Conservation (phyloP, 345 rosid species). For the Eucalyptus erythrocorys region DNA sequence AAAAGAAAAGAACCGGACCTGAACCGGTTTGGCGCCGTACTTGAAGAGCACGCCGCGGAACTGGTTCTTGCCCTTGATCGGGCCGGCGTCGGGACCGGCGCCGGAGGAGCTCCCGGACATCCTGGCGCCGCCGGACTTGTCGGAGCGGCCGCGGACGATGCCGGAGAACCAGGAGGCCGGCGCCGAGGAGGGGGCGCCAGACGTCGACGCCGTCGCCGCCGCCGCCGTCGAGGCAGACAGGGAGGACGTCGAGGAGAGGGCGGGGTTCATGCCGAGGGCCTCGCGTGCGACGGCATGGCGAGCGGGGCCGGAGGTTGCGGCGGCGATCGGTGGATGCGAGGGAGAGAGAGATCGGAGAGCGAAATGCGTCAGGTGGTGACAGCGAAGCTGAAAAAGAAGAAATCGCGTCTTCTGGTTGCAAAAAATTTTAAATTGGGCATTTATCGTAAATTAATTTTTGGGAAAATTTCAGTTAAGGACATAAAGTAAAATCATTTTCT, state of each 20-base stretch:
- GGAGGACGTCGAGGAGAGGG: background rate
- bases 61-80: constrained; percentile 76
- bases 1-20: constrained; percentile 24
- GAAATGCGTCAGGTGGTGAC: background rate
- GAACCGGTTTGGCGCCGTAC: constrained; percentile 80
- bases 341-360: background rate
- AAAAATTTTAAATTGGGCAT: accelerated
- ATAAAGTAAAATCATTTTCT: too few species aligned
- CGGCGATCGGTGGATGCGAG: background rate
- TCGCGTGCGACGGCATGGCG: background rate
- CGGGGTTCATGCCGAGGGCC: background rate
- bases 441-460: too few species aligned
- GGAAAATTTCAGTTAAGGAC: too few species aligned
- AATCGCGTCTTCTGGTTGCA: too few species aligned
- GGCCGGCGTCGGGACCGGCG: background rate
- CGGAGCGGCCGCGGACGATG: background rate
- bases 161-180: background rate
- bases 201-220: background rate
- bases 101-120: background rate
- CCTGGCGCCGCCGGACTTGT: background rate
- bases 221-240: background rate
- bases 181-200: background rate
- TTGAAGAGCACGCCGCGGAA: constrained; percentile 84
- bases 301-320: background rate
- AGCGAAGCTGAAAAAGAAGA: background rate